Evolutionary conservation across 1,284 basidiomycete genomes (phyloP).

Genomic region (Microbotryum saponariae): DNA sequence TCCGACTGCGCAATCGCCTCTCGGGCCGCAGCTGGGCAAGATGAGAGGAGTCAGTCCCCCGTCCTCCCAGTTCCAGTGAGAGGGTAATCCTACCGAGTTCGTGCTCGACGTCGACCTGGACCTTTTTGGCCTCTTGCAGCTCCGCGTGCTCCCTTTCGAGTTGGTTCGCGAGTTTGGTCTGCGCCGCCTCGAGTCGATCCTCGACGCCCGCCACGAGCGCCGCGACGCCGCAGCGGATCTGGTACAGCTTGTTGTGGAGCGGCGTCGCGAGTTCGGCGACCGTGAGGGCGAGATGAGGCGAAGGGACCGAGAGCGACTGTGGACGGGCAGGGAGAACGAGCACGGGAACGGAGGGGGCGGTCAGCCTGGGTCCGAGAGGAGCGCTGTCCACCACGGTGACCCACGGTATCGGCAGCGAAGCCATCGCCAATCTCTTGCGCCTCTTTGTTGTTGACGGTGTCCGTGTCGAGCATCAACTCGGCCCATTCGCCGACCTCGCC

Average conservation of each 20-base stretch:
- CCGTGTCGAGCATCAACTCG: constrained; percentile 3
- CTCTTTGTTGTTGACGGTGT: neutral
- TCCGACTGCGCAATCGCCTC: constrained; percentile 5
- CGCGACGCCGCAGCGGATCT: constrained; percentile 16
- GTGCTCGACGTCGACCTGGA: neutral
- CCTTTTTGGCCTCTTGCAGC: neutral
- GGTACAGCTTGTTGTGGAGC: constrained; percentile 20
- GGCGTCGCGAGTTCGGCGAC: constrained; percentile 3
- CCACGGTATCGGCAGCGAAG: too few species aligned
- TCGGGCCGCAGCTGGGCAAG: neutral
- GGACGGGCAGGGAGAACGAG: neutral
- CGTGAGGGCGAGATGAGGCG: constrained; percentile 18
- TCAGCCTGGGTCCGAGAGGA: neutral
- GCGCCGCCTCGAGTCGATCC: constrained; percentile 6
- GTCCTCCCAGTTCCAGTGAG: neutral
- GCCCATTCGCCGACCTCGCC: constrained; percentile 28
- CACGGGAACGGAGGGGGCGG: neutral
- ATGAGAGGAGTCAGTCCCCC: neutral
- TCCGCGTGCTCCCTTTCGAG: constrained; percentile 1
- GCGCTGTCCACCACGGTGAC: neutral
- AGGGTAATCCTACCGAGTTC: neutral
- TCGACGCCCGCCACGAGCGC: constrained; percentile 10
- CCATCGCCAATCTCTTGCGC: too few species aligned
- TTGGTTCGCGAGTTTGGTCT: constrained; percentile 2
- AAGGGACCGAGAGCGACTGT: constrained; percentile 17